phyloP scores from a whole-genome alignment of 805 yeast species.

The Groenewaldozyma tartarivorans region DNA sequence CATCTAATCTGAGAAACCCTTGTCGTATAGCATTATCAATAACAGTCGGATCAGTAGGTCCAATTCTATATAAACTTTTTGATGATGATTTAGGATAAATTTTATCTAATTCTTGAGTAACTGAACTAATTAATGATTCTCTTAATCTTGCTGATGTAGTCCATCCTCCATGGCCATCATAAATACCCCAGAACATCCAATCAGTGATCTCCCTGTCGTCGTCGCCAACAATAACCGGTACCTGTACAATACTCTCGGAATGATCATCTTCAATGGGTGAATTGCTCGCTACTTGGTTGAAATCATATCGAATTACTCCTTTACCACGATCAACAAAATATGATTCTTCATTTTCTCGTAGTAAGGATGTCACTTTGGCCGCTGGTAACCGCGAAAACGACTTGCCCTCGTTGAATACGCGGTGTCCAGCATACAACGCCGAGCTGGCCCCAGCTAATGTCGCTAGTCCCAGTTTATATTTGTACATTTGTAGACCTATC shows the following conservation, averaged over 20 bases:
- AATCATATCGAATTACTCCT: constrained; percentile 82
- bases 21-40: constrained; percentile 71
- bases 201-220: constrained; percentile 38
- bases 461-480: background rate
- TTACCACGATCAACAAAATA: constrained; percentile 72
- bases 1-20: constrained; percentile 77
- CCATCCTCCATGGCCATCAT: constrained; percentile 97
- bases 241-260: constrained; percentile 66
- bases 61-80: constrained; percentile 34
- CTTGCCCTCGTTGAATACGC: background rate
- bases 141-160: constrained; percentile 81
- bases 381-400: constrained; percentile 15
- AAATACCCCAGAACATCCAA: constrained; percentile 92
- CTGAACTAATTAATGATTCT: constrained; percentile 65
- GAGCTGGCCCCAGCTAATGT: background rate
- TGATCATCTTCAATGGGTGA: constrained; percentile 93
- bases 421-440: background rate
- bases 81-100: constrained; percentile 43
- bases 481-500: background rate
- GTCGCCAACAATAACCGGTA: constrained; percentile 37
- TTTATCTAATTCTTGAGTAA: constrained; percentile 66
- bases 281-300: constrained; percentile 82
- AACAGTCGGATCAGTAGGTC: constrained; percentile 51
- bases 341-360: constrained; percentile 72
- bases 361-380: constrained; percentile 57